Base-by-base conservation (phyloP, 805 yeast species). In the Maudiozyma barnettii region DNA sequence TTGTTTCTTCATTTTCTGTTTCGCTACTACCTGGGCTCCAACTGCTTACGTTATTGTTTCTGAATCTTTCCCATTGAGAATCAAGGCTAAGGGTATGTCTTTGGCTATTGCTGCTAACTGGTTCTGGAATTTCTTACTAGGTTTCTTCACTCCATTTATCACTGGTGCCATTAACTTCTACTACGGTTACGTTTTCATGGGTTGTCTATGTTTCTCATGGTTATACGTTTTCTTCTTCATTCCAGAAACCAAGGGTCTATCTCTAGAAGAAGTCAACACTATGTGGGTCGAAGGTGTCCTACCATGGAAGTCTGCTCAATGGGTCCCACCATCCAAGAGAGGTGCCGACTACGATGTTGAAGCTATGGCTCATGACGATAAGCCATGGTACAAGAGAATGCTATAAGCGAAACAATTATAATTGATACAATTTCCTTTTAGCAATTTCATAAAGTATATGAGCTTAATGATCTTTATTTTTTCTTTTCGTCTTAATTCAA, bases 201-300 rank as follows among this genome's bases (percentile, higher is more conserved):
- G 82, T 1, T 78, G 82, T 61, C 65, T 78, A 64, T 62, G 76
- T 21, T 73, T 67, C 50, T 63, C 73, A 16, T 56, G 82, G 61
- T 68, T 81, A 62, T 85, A 81, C 65, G 83, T 84, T 44, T 77
- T 74, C 72, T 78, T 84, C 72, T 74, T 73, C 56, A 77, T 85
- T 51, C 79, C 79, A 59, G 89, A 83, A 66, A 85, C 95, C 48
- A 79, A 78, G 70, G 93, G 91, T 54, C 75, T 84, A 59, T 74
- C 82, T 43, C 75, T 85, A 64, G 93, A 84, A 68, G 86, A 84
- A 66, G 85, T 84, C 52, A 87, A 84, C 64, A 80, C 74, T 57
- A 65, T 78, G 67, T 71, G 66, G 58, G 57, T 72, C 38, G 57
- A 63, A 36, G 64, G 61, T 50, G 62, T 62, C 44, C 54, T 56